Evolutionary conservation across 176 grass and related monocot species (phyloP), one percentile per base, ranked within the genome.

Genomic region (Avena insularis): DNA sequence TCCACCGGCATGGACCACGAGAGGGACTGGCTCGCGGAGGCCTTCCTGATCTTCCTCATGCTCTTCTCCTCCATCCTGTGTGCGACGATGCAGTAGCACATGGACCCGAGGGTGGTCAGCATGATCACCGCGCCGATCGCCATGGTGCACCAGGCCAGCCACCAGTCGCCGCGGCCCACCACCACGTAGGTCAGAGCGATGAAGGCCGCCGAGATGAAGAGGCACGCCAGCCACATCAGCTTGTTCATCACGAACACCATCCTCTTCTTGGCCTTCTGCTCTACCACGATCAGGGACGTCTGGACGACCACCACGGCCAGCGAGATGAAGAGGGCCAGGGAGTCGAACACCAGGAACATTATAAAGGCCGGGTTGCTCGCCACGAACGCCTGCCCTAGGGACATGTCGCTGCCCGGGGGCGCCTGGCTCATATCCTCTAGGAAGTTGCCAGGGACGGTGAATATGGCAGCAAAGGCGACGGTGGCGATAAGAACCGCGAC

Each of bases 171-270:
- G 1, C 48, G 66, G 16, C 91, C 96, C 11, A 98, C 90, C 16
- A 98, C 96, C 0, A 98, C 93, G 8, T 93, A 98, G 1, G 96
- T 98, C 29, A 98, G 62, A 1, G 93, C 94, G 35, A 98, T 90
- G 87, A 98, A 98, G 48, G 91, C 90, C 27, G 80, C 91, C 0
- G 93, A 98, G 66, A 98, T 95, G 56, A 84, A 98, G 62, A 95
- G 81, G 86, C 96, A 98, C 0, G 96, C 96, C 0, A 98, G 90
- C 96, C 96, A 98, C 96, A 98, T 98, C 15, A 95, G 35, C 81
- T 98, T 98, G 88, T 95, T 98, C 90, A 98, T 98, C 83, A 98
- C 93, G 49, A 98, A 98, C 9, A 98, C 93, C 96, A 98, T 98
- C 80, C 79, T 81, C 69, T 62, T 92, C 91, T 98, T 98, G 14